Base-by-base conservation (phyloP, 495 filamentous ascomycete species). In the Trichoderma gamsii region DNA sequence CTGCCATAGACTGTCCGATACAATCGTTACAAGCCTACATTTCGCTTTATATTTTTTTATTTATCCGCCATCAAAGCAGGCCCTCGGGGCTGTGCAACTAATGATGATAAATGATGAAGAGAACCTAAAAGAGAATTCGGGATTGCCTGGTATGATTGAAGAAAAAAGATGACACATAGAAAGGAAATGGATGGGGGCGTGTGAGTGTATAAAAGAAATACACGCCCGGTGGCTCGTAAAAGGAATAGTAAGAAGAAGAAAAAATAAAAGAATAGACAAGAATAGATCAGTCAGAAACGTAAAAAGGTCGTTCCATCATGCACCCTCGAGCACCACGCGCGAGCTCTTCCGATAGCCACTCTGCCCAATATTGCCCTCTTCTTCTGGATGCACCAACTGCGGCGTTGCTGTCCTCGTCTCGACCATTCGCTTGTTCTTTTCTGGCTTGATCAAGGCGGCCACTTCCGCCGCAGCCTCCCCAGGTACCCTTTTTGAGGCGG, bases 271-370 rank as follows among this genome's bases (percentile, higher is more conserved):
- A 32, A 38, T 4, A 32, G 66, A 61, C 12, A 63, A 63, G 56
- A 68, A 44, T 63, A 18, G 12, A 46, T 23, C 63, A 65, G 35
- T 65, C 35, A 23, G 27, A 61, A 61, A 61, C 23, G 56, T 61
- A 15, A 27, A 61, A 61, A 61, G 49, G 49, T 61, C 25, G 56
- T 61, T 18, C 27, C 56, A 11, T 74, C 68, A 71, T 12, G 73
- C 74, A 3, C 70, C 69, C 63, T 83, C 81, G 21, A 82, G 70
- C n/a, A 83, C 76, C 25, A 80, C 76, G 67, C 79, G 76, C 75
- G 83, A 80, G 70, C 83, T 85, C 77, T 79, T 80, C 43, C 78
- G 76, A 67, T 80, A 71, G 41, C 75, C 75, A 16, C 35, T 68
- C 0, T 71, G 66, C 25, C 67, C 65, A 23, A 69, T 51, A 23